These are phyloP conservation scores for Candida boidinii DNA, from an alignment of 805 yeast species.

Conservation along the genomic window DNA sequence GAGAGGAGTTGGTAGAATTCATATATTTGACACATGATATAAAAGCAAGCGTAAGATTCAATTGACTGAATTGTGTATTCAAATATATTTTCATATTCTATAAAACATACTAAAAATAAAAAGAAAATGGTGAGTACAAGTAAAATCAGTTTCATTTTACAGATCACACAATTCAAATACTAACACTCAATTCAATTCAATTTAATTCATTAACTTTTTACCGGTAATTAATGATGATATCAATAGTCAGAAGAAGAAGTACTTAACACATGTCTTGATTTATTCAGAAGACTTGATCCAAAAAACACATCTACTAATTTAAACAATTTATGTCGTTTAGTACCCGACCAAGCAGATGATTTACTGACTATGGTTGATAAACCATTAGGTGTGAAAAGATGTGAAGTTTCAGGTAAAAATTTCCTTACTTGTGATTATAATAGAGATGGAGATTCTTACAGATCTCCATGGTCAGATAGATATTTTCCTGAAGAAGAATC, in stretches of 20 bases:
- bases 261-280: slow-evolving; percentile 72
- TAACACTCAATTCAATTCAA: slow-evolving; percentile 1
- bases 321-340: slow-evolving; percentile 39
- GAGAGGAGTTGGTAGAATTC: too few relatives aligned
- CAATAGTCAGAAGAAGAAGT: slow-evolving; percentile 35
- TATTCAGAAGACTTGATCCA: slow-evolving; percentile 71
- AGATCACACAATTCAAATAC: slow-evolving; percentile 1
- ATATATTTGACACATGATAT: too few relatives aligned
- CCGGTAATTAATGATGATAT: too few relatives aligned
- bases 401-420: slow-evolving; percentile 50
- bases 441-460: slow-evolving; percentile 85
- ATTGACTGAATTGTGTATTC: too few relatives aligned
- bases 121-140: background rate
- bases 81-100: too few relatives aligned
- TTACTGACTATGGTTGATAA: slow-evolving; percentile 79
- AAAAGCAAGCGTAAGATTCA: too few relatives aligned
- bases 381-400: slow-evolving; percentile 53
- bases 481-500: slow-evolving; percentile 56
- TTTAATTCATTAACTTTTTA: background rate
- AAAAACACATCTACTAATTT: slow-evolving; percentile 38
- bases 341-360: slow-evolving; percentile 78
- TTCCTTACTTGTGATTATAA: slow-evolving; percentile 89
- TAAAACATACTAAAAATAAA: too few relatives aligned
- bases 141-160: background rate
- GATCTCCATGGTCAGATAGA: slow-evolving; percentile 85